Evolutionary conservation across 192 early-diverging fungal genomes (phyloP).

Genomic region (Chytriomyces sp.): DNA sequence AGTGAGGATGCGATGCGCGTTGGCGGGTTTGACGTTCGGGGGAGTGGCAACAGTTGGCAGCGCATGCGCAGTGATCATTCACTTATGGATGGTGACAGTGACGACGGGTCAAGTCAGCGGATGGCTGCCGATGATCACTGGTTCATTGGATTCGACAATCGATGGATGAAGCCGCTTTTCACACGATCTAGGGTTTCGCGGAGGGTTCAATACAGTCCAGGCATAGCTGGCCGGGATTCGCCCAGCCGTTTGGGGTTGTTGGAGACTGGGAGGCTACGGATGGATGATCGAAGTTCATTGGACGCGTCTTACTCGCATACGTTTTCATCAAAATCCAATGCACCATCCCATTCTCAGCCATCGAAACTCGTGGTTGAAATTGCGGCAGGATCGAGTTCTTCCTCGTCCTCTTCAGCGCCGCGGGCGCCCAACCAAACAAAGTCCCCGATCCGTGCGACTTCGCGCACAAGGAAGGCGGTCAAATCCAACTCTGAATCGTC

Average conservation of each 20-base stretch:
- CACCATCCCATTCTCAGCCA: too few relatives aligned
- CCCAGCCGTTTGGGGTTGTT: background rate
- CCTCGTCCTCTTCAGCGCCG: too few relatives aligned
- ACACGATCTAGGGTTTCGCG: constrained; percentile 35
- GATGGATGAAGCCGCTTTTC: constrained; percentile 82
- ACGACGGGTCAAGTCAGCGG: background rate
- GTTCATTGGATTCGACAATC: constrained; percentile 85
- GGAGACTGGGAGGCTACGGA: background rate
- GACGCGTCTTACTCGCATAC: background rate
- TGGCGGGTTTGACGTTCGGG: background rate
- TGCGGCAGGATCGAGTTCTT: too few relatives aligned
- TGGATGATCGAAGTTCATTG: background rate
- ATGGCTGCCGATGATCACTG: constrained; percentile 64
- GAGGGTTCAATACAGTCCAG: background rate
- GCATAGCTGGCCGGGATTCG: background rate
- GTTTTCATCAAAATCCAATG: background rate
- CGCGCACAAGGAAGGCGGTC: too few relatives aligned
- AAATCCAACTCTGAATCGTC: too few relatives aligned
- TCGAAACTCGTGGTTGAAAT: too few relatives aligned
- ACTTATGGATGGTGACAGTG: background rate
- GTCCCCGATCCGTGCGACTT: too few relatives aligned
- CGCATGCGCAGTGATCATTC: background rate
- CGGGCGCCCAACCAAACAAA: too few relatives aligned
- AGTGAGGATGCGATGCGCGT: constrained; percentile 5
- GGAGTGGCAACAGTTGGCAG: background rate